Conservation (phyloP, 805 yeast species). For the Barnettozyma siamensis region DNA sequence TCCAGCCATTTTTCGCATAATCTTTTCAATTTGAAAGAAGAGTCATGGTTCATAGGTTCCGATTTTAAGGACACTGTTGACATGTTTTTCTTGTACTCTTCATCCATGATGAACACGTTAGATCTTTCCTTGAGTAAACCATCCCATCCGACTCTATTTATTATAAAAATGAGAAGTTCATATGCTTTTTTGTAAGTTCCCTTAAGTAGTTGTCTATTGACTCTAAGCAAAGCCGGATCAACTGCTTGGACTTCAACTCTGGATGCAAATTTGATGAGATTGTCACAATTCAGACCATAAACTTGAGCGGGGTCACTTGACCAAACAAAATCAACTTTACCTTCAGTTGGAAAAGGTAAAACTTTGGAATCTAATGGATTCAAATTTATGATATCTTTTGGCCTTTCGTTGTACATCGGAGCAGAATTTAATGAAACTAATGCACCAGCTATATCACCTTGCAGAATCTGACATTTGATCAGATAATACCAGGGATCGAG, state of each 20-base stretch:
- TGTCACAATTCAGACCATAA: slow-evolving; percentile 25
- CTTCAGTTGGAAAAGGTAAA: slow-evolving; percentile 50
- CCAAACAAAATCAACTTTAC: slow-evolving; percentile 47
- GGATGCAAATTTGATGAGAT: slow-evolving; percentile 18
- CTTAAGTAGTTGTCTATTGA: slow-evolving; percentile 45
- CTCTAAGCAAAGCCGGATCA: slow-evolving; percentile 43
- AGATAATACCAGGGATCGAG: slow-evolving; percentile 67
- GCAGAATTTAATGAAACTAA: slow-evolving; percentile 65
- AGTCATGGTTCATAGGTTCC: not conserved
- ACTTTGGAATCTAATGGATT: slow-evolving; percentile 38
- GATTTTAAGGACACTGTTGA: slow-evolving; percentile 19
- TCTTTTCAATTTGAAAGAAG: slow-evolving; percentile 34
- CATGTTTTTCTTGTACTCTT: slow-evolving; percentile 44
- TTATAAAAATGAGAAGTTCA: slow-evolving; percentile 62
- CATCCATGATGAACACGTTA: slow-evolving; percentile 74
- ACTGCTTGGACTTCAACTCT: slow-evolving; percentile 33
- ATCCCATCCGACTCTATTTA: slow-evolving; percentile 79
- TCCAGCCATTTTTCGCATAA: slow-evolving; percentile 79
- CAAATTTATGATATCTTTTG: slow-evolving; percentile 38
- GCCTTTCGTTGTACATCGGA: slow-evolving; percentile 51
- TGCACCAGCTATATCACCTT: slow-evolving; percentile 52
- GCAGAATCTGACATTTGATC: slow-evolving; percentile 52
- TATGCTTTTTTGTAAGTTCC: slow-evolving; percentile 59
- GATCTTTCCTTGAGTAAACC: slow-evolving; percentile 60
- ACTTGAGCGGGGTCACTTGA: slow-evolving; percentile 21